Evolutionary conservation across 2,329 filamentous ascomycete species (phyloP), one percentile per base, ranked within the genome.

Genomic region (Aspergillus ochraceoroseus): DNA sequence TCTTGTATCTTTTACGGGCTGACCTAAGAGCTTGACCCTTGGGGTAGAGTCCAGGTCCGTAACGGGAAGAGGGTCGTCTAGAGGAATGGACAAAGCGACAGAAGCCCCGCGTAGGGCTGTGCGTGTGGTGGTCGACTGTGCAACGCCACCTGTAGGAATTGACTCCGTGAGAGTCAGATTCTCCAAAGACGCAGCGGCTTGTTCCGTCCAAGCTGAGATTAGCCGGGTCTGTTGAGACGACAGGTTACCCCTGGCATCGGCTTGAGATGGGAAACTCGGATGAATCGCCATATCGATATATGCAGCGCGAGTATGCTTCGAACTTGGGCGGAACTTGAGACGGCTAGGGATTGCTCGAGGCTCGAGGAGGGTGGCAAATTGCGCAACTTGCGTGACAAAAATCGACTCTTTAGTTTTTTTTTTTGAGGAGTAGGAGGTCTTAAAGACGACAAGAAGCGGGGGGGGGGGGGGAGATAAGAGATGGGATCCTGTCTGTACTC

Each of bases 81-180:
- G 77, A 2, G 86, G 82, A 51, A 94, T 92, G 33, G 81, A 73
- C 38, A 94, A 73, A 3, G 80, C 73, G 18, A 76, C 73, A 31
- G 79, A 76, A 2, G 77, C 77, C 38, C 80, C 80, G 14, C 57
- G 61, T 27, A 59, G 41, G 29, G 33, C 23, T n/a, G 48, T 39
- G 33, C 73, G 72, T n/a, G 74, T 72, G 17, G 70, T 57, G 7
- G 77, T 70, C 0, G 77, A 74, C 28, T 82, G 30, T 76, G 73
- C 30, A 71, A 74, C 53, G 75, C 31, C 80, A 70, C 40, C 38
- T 2, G 36, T 17, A 4, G 49, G 43, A 14, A 42, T 47, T 2
- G 54, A 39, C 14, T 63, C 60, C 6, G 59, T 59, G 5, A 67
- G 47, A 29, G 57, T 55, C 41, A 68, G 40, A 12, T 56, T 55